phyloP scores from a whole-genome alignment of 1,284 basidiomycete genomes.

The Malassezia obtusa region DNA sequence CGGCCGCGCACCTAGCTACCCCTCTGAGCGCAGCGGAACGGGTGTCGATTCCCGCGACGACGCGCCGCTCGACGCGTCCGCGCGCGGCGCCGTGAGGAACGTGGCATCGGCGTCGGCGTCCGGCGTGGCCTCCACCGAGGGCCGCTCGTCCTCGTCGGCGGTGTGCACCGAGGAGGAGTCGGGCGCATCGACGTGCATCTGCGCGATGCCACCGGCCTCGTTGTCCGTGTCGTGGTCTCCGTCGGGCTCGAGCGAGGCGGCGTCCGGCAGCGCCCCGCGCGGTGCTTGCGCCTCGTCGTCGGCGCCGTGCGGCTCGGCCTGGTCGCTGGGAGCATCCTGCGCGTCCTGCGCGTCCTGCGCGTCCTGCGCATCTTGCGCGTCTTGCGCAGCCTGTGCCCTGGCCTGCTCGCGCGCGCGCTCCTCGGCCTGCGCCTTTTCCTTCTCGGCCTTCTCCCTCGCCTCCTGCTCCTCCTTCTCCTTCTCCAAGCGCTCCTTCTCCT shows the following conservation, averaged over 20 bases:
- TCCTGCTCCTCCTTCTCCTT: constrained; percentile 1
- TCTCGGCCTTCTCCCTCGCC: not conserved
- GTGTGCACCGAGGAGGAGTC: not conserved
- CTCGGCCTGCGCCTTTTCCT: not conserved
- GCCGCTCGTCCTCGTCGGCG: not conserved
- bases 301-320: not conserved
- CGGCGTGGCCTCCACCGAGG: not conserved
- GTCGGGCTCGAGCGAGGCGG: not conserved
- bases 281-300: not conserved
- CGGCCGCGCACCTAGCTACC: not conserved
- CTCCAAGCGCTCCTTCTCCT: constrained; percentile 2
- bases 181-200: not conserved
- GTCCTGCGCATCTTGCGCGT: not conserved
- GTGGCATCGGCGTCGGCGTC: constrained; percentile 19
- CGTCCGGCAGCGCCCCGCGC: not conserved
- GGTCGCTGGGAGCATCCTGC: not conserved
- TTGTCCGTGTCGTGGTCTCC: not conserved
- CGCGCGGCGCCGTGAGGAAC: constrained; percentile 18
- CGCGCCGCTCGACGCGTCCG: not conserved
- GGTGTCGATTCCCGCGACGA: constrained; percentile 1
- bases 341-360: not conserved
- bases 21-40: not conserved
- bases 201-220: not conserved
- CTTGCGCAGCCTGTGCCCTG: not conserved
- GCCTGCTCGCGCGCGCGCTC: no score